A percentile compares a stretch with the other conserved stretches of the same genome.
Conservation (phyloP, 2,329 filamentous ascomycete species). For the Colletotrichum theobromicola region DNA sequence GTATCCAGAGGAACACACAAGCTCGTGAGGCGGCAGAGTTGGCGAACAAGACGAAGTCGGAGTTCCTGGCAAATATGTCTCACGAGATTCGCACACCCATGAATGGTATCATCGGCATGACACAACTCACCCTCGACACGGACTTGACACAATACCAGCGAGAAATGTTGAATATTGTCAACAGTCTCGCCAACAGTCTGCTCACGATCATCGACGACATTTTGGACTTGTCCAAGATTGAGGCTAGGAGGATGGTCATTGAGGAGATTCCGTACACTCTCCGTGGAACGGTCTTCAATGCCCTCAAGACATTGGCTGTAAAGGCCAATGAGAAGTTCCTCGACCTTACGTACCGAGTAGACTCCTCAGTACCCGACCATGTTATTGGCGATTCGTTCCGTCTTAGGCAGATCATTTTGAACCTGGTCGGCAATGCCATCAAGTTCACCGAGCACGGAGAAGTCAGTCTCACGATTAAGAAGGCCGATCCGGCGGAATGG, state of each 20-base stretch:
- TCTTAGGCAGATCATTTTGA: slow-evolving; percentile 93
- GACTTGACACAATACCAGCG: slow-evolving; percentile 93
- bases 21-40: slow-evolving; percentile 95
- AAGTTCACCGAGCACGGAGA: slow-evolving; percentile 98
- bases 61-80: slow-evolving; percentile 98
- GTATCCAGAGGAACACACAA: slow-evolving; percentile 94
- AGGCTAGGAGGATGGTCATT: slow-evolving; percentile 97
- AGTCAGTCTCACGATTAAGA: slow-evolving; percentile 90
- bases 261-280: slow-evolving; percentile 97
- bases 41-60: slow-evolving; percentile 97
- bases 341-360: slow-evolving; percentile 91
- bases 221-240: slow-evolving; percentile 79
- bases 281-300: slow-evolving; percentile 94
- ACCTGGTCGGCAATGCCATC: slow-evolving; percentile 96
- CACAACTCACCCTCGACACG: slow-evolving; percentile 92
- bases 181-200: slow-evolving; percentile 93
- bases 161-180: slow-evolving; percentile 98
- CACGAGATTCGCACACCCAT: slow-evolving; percentile 98
- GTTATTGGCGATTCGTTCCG: slow-evolving; percentile 97
- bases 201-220: slow-evolving; percentile 95
- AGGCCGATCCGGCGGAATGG: slow-evolving; percentile 66
- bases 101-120: slow-evolving; percentile 99
- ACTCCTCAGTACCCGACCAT: slow-evolving; percentile 91
- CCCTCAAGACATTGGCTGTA: slow-evolving; percentile 93
- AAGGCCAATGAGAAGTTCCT: slow-evolving; percentile 96